Evolutionary conservation across 225 moss, liverwort and hornwort genomes (phyloP).

Genomic region (Lunularia cruciata): DNA sequence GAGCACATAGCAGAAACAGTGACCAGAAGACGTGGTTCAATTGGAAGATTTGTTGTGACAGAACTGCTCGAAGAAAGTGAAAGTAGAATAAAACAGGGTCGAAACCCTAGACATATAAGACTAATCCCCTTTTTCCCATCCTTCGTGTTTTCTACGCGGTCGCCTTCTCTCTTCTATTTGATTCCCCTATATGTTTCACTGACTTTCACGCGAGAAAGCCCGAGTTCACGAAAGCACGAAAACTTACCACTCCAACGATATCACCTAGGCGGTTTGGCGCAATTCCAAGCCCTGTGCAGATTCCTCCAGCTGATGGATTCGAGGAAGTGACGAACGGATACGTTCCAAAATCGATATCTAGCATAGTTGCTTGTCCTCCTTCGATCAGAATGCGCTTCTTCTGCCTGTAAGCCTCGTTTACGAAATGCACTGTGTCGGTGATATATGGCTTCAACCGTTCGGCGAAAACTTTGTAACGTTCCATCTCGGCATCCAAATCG

Average conservation of each 20-base stretch:
- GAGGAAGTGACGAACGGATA: constrained; percentile 99
- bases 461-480: constrained; percentile 62
- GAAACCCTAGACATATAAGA: no score
- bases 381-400: constrained; percentile 94
- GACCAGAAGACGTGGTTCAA: no score
- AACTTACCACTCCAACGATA: constrained; percentile 89
- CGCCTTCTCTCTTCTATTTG: no score
- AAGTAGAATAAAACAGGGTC: no score
- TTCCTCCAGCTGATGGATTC: constrained; percentile 91
- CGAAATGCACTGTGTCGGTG: constrained; percentile 82
- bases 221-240: no score
- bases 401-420: constrained; percentile 59
- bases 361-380: constrained; percentile 97
- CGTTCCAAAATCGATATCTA: constrained; percentile 96
- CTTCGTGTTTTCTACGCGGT: no score
- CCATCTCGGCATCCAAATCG: constrained; percentile 82
- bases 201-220: no score
- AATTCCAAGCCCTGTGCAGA: constrained; percentile 93
- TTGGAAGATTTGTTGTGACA: no score
- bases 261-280: constrained; percentile 92
- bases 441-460: constrained; percentile 71
- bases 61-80: no score
- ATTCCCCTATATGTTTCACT: no score
- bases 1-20: no score
- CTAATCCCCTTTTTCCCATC: no score